A percentile compares a stretch with the other conserved stretches of the same genome.
Conservation (phyloP, 148 eudicot genomes). For the Rhododendron simsii region DNA sequence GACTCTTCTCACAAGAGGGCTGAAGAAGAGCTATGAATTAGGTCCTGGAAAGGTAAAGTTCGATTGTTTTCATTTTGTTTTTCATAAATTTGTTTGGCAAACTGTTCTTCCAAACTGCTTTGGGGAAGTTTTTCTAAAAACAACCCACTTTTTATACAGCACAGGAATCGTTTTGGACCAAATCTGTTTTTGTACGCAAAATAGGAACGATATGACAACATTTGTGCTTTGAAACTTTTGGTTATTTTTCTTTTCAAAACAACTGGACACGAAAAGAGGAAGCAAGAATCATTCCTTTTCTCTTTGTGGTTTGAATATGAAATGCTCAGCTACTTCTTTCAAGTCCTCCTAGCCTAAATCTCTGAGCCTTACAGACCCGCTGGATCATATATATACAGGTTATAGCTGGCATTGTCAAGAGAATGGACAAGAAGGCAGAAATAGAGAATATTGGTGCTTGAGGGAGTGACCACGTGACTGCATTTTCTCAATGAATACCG, state of each 20-base stretch:
- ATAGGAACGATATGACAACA: not conserved
- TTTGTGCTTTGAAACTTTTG: not conserved
- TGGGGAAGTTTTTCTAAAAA: not conserved
- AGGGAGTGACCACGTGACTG: conserved; percentile 6
- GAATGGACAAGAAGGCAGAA: conserved; percentile 72
- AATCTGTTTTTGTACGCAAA: not conserved
- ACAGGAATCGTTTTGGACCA: not conserved
- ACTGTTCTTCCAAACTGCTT: not conserved
- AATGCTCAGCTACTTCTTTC: not conserved
- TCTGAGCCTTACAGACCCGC: not conserved
- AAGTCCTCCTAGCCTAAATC: not conserved
- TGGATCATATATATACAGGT: conserved; percentile 39
- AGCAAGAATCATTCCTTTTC: not conserved
- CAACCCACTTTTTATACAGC: not conserved
- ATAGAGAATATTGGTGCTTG: conserved; percentile 74
- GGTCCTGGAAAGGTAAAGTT: conserved; percentile 87
- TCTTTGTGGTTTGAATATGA: not conserved
- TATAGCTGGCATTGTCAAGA: conserved; percentile 84
- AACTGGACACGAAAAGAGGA: not conserved
- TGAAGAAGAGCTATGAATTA: conserved; percentile 79
- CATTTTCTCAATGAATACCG: not conserved
- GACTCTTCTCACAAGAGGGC: conserved; percentile 60
- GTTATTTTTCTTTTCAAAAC: not conserved
- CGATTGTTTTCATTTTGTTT: not conserved
- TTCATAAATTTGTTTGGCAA: not conserved